phyloP scores from a whole-genome alignment of 208 protist species.

The Acanthamoeba polyphaga region DNA sequence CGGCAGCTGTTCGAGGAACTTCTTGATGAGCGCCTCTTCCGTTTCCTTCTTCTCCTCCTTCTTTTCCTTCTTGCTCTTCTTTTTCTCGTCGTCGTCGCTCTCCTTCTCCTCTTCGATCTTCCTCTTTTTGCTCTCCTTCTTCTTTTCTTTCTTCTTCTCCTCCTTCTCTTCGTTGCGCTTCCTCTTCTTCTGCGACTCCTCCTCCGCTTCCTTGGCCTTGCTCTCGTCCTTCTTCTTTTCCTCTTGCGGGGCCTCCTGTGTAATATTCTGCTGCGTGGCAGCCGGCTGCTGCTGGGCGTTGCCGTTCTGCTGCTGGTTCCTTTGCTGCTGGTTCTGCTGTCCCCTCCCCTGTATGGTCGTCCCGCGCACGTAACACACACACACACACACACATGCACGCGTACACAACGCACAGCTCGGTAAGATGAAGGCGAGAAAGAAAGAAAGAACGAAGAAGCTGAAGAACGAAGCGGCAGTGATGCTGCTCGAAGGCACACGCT shows the following conservation, averaged over 20 bases:
- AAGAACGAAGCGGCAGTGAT: too few relatives aligned
- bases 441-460: too few relatives aligned
- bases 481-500: too few relatives aligned
- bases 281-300: neutral
- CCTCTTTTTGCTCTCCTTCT: neutral
- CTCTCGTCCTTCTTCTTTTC: neutral
- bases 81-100: neutral
- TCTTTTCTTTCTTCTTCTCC: neutral
- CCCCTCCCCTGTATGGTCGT: too few relatives aligned
- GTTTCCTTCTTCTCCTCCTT: neutral
- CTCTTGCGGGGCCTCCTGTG: neutral
- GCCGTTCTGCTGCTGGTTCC: neutral
- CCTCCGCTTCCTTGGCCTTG: neutral
- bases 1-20: neutral
- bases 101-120: slow-evolving; percentile 13
- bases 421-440: too few relatives aligned
- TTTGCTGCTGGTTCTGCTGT: too few relatives aligned
- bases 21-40: neutral
- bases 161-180: neutral
- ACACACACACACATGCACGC: too few relatives aligned
- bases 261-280: neutral
- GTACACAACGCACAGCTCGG: too few relatives aligned
- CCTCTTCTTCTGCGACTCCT: neutral
- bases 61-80: neutral
- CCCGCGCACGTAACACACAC: too few relatives aligned